Evolutionary conservation across 768 basidiomycete species (phyloP).

Genomic region (Lactarius hengduanensis): DNA sequence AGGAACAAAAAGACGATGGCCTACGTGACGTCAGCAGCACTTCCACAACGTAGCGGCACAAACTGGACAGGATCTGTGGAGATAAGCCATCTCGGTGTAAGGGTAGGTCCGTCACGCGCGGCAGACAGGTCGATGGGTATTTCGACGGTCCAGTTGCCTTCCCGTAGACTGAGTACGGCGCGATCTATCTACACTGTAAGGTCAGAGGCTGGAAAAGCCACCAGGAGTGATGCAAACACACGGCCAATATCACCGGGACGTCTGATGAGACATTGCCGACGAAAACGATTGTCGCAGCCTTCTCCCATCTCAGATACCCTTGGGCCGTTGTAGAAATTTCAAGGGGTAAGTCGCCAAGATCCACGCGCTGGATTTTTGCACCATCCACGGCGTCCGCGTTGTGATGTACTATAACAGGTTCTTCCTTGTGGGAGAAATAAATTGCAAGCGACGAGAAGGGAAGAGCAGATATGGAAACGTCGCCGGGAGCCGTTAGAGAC

Average conservation of each 20-base stretch:
- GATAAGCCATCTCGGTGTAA: conserved; percentile 53
- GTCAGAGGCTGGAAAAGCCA: conserved; percentile 1
- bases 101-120: conserved; percentile 36
- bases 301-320: conserved; percentile 57
- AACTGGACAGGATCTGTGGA: conserved; percentile 54
- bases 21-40: conserved; percentile 49
- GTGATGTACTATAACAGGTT: conserved; percentile 55
- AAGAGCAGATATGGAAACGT: conserved; percentile 51
- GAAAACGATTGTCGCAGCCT: conserved; percentile 55
- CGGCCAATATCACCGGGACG: conserved; percentile 51
- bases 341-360: conserved; percentile 44
- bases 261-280: conserved; percentile 57
- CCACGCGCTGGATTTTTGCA: conserved; percentile 42
- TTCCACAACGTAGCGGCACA: conserved; percentile 49
- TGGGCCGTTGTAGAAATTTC: conserved; percentile 31
- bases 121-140: conserved; percentile 51
- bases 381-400: conserved; percentile 20
- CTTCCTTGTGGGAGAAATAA: conserved; percentile 50
- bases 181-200: conserved; percentile 38
- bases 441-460: conserved; percentile 62
- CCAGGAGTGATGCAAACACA: conserved; percentile 36
- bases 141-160: conserved; percentile 67
- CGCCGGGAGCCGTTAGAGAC: conserved; percentile 51
- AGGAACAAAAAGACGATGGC: conserved; percentile 29
- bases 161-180: conserved; percentile 51